Percentiles rank a stretch among this genome's conserved stretches.
These are phyloP conservation scores for Candida neerlandica DNA, from an alignment of 1,139 yeast species.

Conservation along the genomic window DNA sequence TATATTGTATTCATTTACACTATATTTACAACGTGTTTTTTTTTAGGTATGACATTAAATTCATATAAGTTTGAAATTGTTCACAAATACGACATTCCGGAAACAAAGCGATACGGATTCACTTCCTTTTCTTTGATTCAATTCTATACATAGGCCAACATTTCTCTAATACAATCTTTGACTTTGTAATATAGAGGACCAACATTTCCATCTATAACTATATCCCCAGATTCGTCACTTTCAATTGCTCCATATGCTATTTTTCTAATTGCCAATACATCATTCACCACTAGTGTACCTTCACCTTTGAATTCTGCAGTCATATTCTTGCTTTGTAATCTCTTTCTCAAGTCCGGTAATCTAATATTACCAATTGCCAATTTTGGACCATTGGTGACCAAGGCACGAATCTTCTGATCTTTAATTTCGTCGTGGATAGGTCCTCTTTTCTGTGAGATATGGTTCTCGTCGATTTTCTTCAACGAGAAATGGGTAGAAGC, in stretches of 20 bases:
- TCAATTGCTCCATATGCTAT: slow-evolving; percentile 46
- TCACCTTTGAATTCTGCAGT: slow-evolving; percentile 90
- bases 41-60: too few relatives aligned
- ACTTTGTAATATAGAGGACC: slow-evolving; percentile 79
- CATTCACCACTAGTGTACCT: slow-evolving; percentile 87
- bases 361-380: slow-evolving; percentile 88
- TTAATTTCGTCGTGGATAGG: slow-evolving; percentile 11
- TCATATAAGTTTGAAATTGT: too few relatives aligned
- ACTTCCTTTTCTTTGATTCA: too few relatives aligned
- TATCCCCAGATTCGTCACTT: slow-evolving; percentile 69
- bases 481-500: slow-evolving; percentile 41
- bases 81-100: too few relatives aligned
- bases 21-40: too few relatives aligned
- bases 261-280: slow-evolving; percentile 73
- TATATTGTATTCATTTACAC: too few relatives aligned
- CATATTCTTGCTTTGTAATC: slow-evolving; percentile 58
- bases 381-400: slow-evolving; percentile 32
- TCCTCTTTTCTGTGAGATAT: slow-evolving; percentile 7
- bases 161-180: slow-evolving; percentile 70
- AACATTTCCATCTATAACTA: slow-evolving; percentile 80
- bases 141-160: slow-evolving; percentile 71
- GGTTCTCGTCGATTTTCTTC: slow-evolving; percentile 25
- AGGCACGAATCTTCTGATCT: slow-evolving; percentile 13
- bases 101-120: too few relatives aligned
- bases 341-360: slow-evolving; percentile 76